Evolutionary conservation across 2,329 filamentous ascomycete genomes (phyloP).

Genomic region (Colletotrichum orchidophilum): DNA sequence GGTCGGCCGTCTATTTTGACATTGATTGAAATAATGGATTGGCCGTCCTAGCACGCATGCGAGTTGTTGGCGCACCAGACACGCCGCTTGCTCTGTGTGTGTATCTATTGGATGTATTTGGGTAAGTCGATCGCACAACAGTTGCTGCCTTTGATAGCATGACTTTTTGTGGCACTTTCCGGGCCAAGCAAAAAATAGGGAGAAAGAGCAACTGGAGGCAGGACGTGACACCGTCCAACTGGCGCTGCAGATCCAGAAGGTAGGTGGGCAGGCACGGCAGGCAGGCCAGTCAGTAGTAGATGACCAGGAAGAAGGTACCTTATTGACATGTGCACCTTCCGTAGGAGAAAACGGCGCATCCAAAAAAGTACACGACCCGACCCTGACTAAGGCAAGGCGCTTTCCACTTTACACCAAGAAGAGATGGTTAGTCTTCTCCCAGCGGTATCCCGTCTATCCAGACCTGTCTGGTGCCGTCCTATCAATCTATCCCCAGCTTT

Average conservation of each 20-base stretch:
- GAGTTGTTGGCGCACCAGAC: not conserved
- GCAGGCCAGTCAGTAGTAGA: not conserved
- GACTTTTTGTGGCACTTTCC: not conserved
- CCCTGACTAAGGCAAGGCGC: not conserved
- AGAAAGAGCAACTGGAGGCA: not conserved
- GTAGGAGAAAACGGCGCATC: not conserved
- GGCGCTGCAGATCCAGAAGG: too few relatives aligned
- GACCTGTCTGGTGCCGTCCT: not conserved
- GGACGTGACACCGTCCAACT: not conserved
- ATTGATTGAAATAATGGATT: slow-evolving; percentile 5
- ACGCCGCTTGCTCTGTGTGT: not conserved
- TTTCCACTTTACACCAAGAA: not conserved
- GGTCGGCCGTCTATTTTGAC: slow-evolving; percentile 21
- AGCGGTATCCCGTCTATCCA: not conserved
- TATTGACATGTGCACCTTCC: not conserved
- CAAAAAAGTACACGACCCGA: not conserved
- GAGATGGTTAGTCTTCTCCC: slow-evolving; percentile 3
- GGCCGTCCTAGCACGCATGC: not conserved
- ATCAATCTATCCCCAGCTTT: slow-evolving; percentile 6
- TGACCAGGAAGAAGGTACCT: not conserved
- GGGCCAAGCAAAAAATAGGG: not conserved
- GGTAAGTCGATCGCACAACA: not conserved
- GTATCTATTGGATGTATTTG: not conserved
- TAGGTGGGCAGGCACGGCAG: too few relatives aligned
- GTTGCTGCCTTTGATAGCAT: not conserved